These are phyloP conservation scores for Vitis rotundifolia DNA, from an alignment of 164 flowering plant species.

Conservation along the genomic window DNA sequence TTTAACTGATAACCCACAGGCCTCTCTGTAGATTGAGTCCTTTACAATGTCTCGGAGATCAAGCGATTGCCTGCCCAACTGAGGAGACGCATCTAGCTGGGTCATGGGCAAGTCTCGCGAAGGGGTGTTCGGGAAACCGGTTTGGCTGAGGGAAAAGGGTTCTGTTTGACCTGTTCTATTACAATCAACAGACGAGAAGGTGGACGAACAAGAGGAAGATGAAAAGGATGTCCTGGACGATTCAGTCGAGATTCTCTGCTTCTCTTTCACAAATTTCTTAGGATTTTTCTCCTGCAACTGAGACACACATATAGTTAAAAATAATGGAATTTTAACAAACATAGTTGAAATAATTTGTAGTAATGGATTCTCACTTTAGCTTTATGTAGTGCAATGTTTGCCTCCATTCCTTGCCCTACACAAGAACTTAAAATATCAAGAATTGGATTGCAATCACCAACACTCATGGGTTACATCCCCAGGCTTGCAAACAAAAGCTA, in stretches of 20 bases:
- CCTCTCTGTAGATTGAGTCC: slow-evolving; percentile 47
- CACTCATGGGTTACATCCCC: too few species aligned
- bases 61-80: slow-evolving; percentile 16
- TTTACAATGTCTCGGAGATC: slow-evolving; percentile 44
- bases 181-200: slow-evolving; percentile 47
- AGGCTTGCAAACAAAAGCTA: too few species aligned
- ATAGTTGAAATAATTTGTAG: background rate
- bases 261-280: slow-evolving; percentile 31
- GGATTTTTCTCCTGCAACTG: slow-evolving; percentile 38
- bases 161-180: slow-evolving; percentile 27
- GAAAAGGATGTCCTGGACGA: slow-evolving; percentile 48
- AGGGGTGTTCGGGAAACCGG: slow-evolving; percentile 8
- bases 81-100: slow-evolving; percentile 15
- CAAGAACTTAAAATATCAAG: too few species aligned
- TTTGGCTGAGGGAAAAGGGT: slow-evolving; percentile 20
- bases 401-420: slow-evolving; percentile 21
- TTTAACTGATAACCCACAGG: slow-evolving; percentile 32
- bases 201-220: slow-evolving; percentile 51
- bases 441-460: too few species aligned
- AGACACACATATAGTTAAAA: background rate
- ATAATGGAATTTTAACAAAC: background rate
- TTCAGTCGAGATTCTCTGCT: slow-evolving; percentile 41
- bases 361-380: slow-evolving; percentile 23
- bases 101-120: slow-evolving; percentile 6
- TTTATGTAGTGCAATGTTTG: slow-evolving; percentile 14